Conservation (phyloP, 1,284 basidiomycete genomes). For the Fistulina hepatica region DNA sequence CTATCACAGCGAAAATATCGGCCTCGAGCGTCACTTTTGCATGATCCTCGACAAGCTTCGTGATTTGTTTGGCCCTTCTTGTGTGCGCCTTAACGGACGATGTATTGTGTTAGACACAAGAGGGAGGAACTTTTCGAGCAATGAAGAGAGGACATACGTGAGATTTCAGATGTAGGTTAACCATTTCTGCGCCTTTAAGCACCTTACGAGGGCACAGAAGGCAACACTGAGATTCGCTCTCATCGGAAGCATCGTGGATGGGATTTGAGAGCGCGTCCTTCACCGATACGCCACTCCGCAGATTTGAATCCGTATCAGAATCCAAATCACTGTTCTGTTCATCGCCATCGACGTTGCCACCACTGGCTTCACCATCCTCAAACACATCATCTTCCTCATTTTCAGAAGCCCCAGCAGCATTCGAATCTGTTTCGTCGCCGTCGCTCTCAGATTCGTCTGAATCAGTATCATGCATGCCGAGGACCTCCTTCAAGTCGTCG, state of each 20-base stretch:
- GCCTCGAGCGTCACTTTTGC: too few relatives aligned
- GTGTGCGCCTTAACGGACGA: too few relatives aligned
- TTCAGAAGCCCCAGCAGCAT: slow-evolving; percentile 20
- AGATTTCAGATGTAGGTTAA: slow-evolving; percentile 50
- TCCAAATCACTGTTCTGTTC: slow-evolving; percentile 19
- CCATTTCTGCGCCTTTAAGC: slow-evolving; percentile 56
- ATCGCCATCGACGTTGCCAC: slow-evolving; percentile 19
- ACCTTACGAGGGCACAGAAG: slow-evolving; percentile 66
- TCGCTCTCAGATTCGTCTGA: slow-evolving; percentile 29
- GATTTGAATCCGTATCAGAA: slow-evolving; percentile 22
- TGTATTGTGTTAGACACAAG: too few relatives aligned
- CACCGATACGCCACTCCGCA: slow-evolving; percentile 20
- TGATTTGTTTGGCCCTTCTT: too few relatives aligned
- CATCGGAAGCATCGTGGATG: slow-evolving; percentile 45
- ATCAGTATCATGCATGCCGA: slow-evolving; percentile 62
- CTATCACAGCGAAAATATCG: too few relatives aligned
- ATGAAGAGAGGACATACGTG: slow-evolving; percentile 42
- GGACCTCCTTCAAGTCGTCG: slow-evolving; percentile 54
- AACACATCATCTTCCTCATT: slow-evolving; percentile 15
- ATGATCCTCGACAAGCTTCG: too few relatives aligned
- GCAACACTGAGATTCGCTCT: slow-evolving; percentile 47
- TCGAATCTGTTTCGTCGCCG: slow-evolving; percentile 11
- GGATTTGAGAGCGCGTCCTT: slow-evolving; percentile 40
- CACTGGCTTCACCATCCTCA: slow-evolving; percentile 20
- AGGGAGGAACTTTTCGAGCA: neutral